phyloP scores from a whole-genome alignment of 352 stramenopile genomes.

The Globisporangium cylindrosporum region DNA sequence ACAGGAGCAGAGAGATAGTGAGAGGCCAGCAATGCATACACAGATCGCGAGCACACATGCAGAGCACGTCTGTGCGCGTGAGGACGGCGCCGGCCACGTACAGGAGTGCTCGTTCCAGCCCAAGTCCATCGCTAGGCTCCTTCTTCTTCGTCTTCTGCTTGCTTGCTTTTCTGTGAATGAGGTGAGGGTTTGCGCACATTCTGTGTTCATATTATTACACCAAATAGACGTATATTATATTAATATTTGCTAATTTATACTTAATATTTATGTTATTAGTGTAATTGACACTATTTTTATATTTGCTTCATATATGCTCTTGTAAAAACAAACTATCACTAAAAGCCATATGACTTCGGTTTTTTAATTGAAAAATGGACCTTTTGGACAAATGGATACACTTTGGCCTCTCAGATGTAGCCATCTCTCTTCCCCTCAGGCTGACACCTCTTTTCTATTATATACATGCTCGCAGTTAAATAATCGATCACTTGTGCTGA shows the following conservation, averaged over 20 bases:
- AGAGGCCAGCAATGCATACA: constrained; percentile 2
- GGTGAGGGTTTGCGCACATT: neutral
- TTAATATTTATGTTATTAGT: neutral
- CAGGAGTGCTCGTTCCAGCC: constrained; percentile 75
- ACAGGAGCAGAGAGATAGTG: neutral
- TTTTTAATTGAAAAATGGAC: too few species aligned
- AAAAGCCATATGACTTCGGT: too few species aligned
- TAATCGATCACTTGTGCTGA: neutral
- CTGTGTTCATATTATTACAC: neutral
- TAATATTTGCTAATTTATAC: neutral
- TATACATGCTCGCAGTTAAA: neutral
- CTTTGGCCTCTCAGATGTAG: neutral
- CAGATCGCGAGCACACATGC: neutral
- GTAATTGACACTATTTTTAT: neutral
- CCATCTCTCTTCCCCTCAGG: neutral
- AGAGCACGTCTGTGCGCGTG: neutral
- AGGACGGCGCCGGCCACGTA: constrained; percentile 30
- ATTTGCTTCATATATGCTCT: neutral
- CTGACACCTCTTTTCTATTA: neutral
- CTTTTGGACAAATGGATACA: neutral
- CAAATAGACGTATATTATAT: neutral
- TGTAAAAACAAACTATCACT: too few species aligned
- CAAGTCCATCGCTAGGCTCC: constrained; percentile 41
- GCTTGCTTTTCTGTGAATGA: neutral
- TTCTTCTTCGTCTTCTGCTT: neutral